phyloP scores from a whole-genome alignment of 257 asterid genomes.

The Thymus mandschuricus region DNA sequence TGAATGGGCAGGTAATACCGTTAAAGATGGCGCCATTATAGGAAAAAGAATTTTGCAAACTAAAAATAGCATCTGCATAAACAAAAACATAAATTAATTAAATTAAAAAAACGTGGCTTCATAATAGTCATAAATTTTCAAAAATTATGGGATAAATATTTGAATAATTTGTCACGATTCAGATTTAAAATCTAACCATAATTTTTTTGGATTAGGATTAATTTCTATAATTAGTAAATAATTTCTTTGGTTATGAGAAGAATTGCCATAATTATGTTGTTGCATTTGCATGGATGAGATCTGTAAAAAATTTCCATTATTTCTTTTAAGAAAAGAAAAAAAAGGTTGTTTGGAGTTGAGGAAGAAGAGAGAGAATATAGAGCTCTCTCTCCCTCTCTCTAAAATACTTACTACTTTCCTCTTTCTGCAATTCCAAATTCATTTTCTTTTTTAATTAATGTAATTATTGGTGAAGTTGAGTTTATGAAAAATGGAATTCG shows the following conservation, averaged over 20 bases:
- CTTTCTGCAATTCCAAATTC: background rate
- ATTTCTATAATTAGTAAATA: constrained; percentile 24
- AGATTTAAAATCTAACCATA: background rate
- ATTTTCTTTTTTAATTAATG: background rate
- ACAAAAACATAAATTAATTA: background rate
- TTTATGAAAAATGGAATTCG: constrained; percentile 31
- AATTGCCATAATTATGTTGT: no score
- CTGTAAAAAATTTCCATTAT: background rate
- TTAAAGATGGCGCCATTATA: constrained; percentile 33
- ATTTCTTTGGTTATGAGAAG: constrained; percentile 17
- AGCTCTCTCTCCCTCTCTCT: constrained; percentile 34
- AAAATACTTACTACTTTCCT: background rate
- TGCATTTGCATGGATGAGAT: constrained; percentile 1
- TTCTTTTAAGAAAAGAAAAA: constrained; percentile 13
- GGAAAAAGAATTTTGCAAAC: constrained; percentile 19
- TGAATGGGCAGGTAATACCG: constrained; percentile 24
- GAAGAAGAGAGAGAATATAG: constrained; percentile 40
- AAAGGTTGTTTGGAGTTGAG: constrained; percentile 28
- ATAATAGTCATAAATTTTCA: constrained; percentile 9
- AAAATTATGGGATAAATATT: constrained; percentile 22
- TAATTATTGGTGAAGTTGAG: background rate
- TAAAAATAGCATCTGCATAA: constrained; percentile 18
- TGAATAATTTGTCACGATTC: background rate
- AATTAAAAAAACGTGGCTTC: background rate
- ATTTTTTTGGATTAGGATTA: background rate